Evolutionary conservation across 2,329 filamentous ascomycete genomes (phyloP).

Genomic region (Fusarium bulbicola): DNA sequence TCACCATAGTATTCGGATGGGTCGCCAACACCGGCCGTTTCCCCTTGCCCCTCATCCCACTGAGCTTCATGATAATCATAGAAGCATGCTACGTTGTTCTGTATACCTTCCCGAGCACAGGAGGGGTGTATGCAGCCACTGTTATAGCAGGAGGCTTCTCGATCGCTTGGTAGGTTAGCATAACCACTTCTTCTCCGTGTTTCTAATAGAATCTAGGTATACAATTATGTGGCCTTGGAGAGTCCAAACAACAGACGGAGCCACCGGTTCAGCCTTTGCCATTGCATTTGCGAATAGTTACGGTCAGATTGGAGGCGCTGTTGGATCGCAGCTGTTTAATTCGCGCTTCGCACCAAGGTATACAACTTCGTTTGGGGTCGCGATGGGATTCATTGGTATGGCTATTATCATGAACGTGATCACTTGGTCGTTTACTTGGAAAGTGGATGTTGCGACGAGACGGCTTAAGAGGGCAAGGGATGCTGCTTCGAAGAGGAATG

Average conservation of each 20-base stretch:
- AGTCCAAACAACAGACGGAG: neutral
- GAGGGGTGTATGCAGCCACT: neutral
- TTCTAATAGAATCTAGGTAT: neutral
- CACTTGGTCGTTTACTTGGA: neutral
- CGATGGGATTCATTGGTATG: neutral
- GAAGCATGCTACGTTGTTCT: neutral
- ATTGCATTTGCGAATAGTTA: neutral
- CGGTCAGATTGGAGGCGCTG: neutral
- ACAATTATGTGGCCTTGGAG: neutral
- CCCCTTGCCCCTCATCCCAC: neutral
- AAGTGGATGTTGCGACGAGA: neutral
- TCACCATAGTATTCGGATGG: neutral
- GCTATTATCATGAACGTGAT: neutral
- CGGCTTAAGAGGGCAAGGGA: neutral
- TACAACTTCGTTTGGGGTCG: neutral
- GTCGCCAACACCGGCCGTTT: neutral
- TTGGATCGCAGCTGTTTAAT: neutral
- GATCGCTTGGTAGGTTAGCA: neutral
- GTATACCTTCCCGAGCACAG: neutral
- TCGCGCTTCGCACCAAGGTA: neutral
- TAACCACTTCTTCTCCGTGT: no score
- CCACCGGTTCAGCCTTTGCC: neutral
- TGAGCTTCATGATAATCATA: neutral
- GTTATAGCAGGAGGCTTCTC: neutral
- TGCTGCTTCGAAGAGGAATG: neutral